Conservation (phyloP, 768 basidiomycete species). For the Sarcomyxa edulis region DNA sequence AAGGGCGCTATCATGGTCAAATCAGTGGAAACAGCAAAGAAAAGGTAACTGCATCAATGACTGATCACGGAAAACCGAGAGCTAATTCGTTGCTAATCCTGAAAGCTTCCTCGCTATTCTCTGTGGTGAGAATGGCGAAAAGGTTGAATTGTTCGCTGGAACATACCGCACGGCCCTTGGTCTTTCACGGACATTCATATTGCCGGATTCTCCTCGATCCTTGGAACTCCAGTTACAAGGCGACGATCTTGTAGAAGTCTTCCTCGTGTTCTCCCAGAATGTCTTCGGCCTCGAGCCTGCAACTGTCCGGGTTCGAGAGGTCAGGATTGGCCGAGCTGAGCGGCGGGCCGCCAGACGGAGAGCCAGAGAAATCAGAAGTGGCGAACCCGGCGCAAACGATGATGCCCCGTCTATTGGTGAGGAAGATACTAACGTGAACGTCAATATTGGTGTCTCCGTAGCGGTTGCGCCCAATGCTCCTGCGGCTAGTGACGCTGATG, state of each 20-base stretch:
- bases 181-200: conserved; percentile 87
- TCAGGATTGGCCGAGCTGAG: conserved; percentile 85
- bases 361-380: conserved; percentile 60
- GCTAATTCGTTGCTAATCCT: no score
- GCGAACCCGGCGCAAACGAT: conserved; percentile 37
- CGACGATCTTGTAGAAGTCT: conserved; percentile 89
- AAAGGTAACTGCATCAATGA: conserved; percentile 50
- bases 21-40: conserved; percentile 84
- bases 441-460: conserved; percentile 59
- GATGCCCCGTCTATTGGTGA: conserved; percentile 40
- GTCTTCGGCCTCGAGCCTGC: conserved; percentile 91
- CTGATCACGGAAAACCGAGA: no score
- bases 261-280: conserved; percentile 86
- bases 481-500: conserved; percentile 28
- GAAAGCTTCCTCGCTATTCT: conserved; percentile 85
- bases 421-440: conserved; percentile 52
- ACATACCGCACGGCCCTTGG: conserved; percentile 87
- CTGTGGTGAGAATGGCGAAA: conserved; percentile 89
- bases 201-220: conserved; percentile 86
- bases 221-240: conserved; percentile 87
- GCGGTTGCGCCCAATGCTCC: conserved; percentile 32
- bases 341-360: conserved; percentile 79
- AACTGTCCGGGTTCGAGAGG: conserved; percentile 91
- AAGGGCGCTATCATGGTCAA: conserved; percentile 81
- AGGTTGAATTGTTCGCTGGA: conserved; percentile 90